phyloP scores from a whole-genome alignment of 1,284 basidiomycete genomes.

The Thecaphora thlaspeos region DNA sequence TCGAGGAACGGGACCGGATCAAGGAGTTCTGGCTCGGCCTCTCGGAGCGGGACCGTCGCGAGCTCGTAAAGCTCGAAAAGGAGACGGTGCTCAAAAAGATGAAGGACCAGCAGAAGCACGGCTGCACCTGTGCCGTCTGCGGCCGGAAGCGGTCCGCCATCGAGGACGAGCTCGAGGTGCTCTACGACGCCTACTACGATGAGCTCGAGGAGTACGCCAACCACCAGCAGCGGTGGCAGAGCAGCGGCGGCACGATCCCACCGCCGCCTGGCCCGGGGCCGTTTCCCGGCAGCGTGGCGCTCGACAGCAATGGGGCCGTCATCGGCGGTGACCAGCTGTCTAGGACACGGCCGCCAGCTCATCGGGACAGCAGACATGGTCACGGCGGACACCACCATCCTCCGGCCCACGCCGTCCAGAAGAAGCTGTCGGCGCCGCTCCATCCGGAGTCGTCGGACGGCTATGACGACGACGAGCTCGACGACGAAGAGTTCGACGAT shows the following conservation, averaged over 20 bases:
- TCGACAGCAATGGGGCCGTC: constrained; percentile 78
- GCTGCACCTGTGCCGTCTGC: constrained; percentile 92
- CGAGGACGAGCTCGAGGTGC: constrained; percentile 96
- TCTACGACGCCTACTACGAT: constrained; percentile 99
- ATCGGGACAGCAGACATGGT: constrained; percentile 33
- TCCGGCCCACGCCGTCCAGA: constrained; percentile 17
- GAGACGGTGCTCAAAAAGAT: constrained; percentile 95
- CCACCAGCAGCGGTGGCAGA: constrained; percentile 89
- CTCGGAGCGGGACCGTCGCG: constrained; percentile 80
- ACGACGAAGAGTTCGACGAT: constrained; percentile 56
- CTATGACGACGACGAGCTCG: constrained; percentile 48
- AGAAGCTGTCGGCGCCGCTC: constrained; percentile 12
- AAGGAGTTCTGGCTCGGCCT: constrained; percentile 95
- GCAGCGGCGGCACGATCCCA: constrained; percentile 77
- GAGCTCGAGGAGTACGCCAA: constrained; percentile 98
- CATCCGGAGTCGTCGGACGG: constrained; percentile 37
- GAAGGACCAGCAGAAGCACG: constrained; percentile 98
- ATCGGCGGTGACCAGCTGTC: constrained; percentile 68
- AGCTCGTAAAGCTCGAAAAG: constrained; percentile 93
- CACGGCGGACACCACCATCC: constrained; percentile 28
- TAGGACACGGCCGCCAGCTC: constrained; percentile 16
- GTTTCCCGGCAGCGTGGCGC: constrained; percentile 93
- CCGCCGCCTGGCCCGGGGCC: constrained; percentile 94
- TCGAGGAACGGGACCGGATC: constrained; percentile 91
- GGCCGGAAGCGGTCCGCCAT: constrained; percentile 95